Base-by-base conservation (phyloP, 495 filamentous ascomycete genomes). In the Neohortaea acidophila region DNA sequence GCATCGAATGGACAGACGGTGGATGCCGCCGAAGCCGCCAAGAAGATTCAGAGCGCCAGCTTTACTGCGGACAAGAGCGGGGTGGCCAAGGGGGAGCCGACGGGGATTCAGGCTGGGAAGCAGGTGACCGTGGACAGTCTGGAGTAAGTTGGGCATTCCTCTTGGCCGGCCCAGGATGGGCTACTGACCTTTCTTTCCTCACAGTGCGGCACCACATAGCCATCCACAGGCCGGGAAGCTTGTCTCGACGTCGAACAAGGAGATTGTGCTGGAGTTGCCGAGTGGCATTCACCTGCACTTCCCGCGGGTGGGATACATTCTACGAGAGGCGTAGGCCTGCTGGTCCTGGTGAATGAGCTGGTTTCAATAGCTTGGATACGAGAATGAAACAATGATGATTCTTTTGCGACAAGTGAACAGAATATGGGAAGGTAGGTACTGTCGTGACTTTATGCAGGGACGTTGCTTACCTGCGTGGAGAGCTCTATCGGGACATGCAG, bases 151-250 rank as follows among this genome's bases (percentile, higher is more conserved):
- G 3, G 7, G 5, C 2, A 8, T 33, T 12, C 7, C 15, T 8
- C 15, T 33, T 33, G 9, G 32, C 32, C 21, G n/a, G n/a, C n/a
- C n/a, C n/a, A n/a, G n/a, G n/a, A n/a, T n/a, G n/a, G n/a, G n/a
- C n/a, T n/a, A n/a, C n/a, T n/a, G n/a, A n/a, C n/a, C n/a, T n/a
- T n/a, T n/a, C n/a, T n/a, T n/a, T n/a, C n/a, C n/a, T n/a, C 4
- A 31, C 18, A 45, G 49, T 26, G 37, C 49, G 8, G 33, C 24
- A 19, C 46, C 49, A 4, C 41, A 42, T 4, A 32, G 27, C 3
- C 49, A 52, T 34, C 41, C 46, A 8, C 49, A 52, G 26, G 27
- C 14, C 22, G 49, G 49, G 14, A 52, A 45, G 20, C 39, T 52
- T 4, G 35, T 52, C 4, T 42, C 41, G 15, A 40, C 41, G 6